Evolutionary conservation across 2,329 filamentous ascomycete species (phyloP), one percentile per base, ranked within the genome.

Genomic region (Thermoascus crustaceus): DNA sequence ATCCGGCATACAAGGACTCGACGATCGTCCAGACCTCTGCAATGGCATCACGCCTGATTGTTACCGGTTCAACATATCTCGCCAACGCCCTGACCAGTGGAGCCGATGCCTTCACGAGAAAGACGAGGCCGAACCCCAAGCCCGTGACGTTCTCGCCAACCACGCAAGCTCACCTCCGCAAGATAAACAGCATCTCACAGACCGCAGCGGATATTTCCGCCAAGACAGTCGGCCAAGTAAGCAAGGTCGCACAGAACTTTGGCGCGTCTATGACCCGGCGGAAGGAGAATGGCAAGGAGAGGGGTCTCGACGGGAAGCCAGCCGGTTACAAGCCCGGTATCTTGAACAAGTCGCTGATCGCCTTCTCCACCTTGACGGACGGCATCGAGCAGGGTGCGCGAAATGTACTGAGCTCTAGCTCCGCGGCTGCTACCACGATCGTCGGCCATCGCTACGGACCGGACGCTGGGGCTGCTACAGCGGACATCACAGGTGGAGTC

Each of bases 331-430:
- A 94, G 63, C 89, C 91, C 0, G 89, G 91, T 4, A 66, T 98
- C 19, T 66, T 98, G 46, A 98, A 98, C 67, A 95, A 94, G 71
- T 87, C 81, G 43, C 69, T 98, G 67, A 96, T 98, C 68, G 91
- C 91, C 0, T 96, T 96, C 60, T 86, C 83, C 24, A 98, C 91
- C 2, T 77, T 98, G 29, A 85, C 87, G 16, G 91, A 98, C 52
- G 91, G 91, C 23, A 83, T 96, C 39, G 88, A 94, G 47, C 82
- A 94, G 48, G 83, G 85, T 2, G 84, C 86, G 1, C 81, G 82
- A 35, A 84, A 78, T 43, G 67, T 98, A 19, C 71, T 98, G 19
- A 76, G 74, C 4, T 80, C 80, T 7, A 77, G 82, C 2, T 82
- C 85, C 3, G 71, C 73, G 1, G 87, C 89, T n/a, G 82, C 89